Evolutionary conservation across 2,329 filamentous ascomycete genomes (phyloP), one percentile per base, ranked within the genome.

Genomic region (Cercospora janseana): DNA sequence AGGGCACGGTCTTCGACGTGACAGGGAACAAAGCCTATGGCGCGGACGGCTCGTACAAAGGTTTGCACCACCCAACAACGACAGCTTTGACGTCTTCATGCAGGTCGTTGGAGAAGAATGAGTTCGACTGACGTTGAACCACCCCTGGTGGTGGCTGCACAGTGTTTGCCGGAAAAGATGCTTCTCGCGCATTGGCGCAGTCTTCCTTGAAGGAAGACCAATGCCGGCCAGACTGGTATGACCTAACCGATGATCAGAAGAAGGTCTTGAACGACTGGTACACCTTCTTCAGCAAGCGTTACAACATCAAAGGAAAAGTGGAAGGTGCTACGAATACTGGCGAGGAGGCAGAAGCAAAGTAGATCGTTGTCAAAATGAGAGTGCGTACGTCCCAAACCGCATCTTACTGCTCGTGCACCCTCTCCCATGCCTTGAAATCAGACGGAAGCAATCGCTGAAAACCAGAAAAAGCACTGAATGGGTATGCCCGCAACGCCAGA

Each of bases 111-210:
- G n/a, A n/a, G n/a, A n/a, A n/a, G n/a, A n/a, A n/a, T n/a, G n/a
- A n/a, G n/a, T n/a, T n/a, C n/a, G n/a, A n/a, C n/a, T n/a, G n/a
- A n/a, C n/a, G n/a, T n/a, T n/a, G n/a, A n/a, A n/a, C n/a, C n/a
- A n/a, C n/a, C n/a, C n/a, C n/a, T n/a, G n/a, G n/a, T n/a, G n/a
- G n/a, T n/a, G n/a, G n/a, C n/a, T n/a, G n/a, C n/a, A n/a, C 60
- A 98, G 93, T 96, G 15, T 98, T 98, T 67, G 87, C 89, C 2
- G 93, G 93, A 55, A 95, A 95, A 67, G 94, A 98, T 65, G 87
- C 93, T 20, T 97, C 93, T n/a, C 83, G 89, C 55, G 93, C 90
- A 5, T 80, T 98, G 2, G 93, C 83, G 8, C 85, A 84, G 69
- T 93, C 89, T 1, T 95, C 90, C 6, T 83, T 91, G 42, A 94